phyloP scores from a whole-genome alignment of 2,329 filamentous ascomycete species.

The Monosporascus sp. region DNA sequence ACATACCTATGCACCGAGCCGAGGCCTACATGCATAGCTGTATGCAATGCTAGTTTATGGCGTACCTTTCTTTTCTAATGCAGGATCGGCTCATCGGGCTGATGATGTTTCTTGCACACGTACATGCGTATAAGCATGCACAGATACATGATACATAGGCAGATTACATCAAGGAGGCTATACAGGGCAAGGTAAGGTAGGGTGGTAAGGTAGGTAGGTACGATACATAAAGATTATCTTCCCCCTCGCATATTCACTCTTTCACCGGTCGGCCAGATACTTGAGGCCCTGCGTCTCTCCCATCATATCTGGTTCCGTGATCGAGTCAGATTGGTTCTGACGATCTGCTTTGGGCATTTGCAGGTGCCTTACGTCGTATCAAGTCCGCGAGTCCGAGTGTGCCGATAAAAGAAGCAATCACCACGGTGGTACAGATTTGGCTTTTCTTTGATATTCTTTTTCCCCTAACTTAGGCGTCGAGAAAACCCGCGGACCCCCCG shows the following conservation, averaged over 20 bases:
- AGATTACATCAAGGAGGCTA: no score
- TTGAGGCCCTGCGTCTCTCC: neutral
- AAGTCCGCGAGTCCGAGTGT: neutral
- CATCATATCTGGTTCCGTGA: constrained; percentile 2
- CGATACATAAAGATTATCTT: no score
- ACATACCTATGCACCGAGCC: no score
- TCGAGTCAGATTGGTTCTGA: constrained; percentile 12
- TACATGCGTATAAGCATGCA: no score
- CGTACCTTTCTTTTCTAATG: constrained; percentile 4
- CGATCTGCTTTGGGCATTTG: constrained; percentile 21
- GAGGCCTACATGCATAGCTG: no score
- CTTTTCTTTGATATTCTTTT: neutral
- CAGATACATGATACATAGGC: no score
- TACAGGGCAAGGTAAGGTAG: no score
- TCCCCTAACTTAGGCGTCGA: no score
- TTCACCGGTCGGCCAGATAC: constrained; percentile 12
- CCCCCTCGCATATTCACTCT: constrained; percentile 3
- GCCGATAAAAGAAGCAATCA: neutral
- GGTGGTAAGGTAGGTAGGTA: no score
- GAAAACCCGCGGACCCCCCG: no score
- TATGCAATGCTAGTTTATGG: no score
- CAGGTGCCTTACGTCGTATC: constrained; percentile 21
- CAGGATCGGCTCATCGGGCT: neutral
- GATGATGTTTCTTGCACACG: constrained; percentile 17
- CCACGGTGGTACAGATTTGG: neutral